Base-by-base conservation (phyloP, 2,329 filamentous ascomycete species). In the Ambrosiella cleistominuta region DNA sequence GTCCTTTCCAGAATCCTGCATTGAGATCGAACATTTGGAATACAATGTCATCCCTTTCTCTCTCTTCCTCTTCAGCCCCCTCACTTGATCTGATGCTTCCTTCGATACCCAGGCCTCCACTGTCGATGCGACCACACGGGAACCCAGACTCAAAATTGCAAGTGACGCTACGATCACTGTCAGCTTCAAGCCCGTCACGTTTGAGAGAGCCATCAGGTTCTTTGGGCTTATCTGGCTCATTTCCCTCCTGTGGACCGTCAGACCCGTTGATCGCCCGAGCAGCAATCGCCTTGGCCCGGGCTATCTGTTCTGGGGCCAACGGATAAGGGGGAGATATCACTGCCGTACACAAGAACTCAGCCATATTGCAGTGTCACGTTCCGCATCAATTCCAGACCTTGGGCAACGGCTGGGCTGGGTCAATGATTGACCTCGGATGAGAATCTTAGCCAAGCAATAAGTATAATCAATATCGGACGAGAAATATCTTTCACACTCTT, bases 341-440 rank as follows among this genome's bases (percentile, higher is more conserved):
- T 19, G 57, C 57, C 19, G 57, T 38, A 36, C 57, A 58, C 2
- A 58, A 19, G 51, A 58, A 54, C 50, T 58, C 57, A 7, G 57
- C 51, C 57, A 58, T 57, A 9, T 35, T 51, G 27, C n/a, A 11
- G 39, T 12, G n/a, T 42, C 11, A 12, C 39, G 11, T 42, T 42
- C n/a, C 27, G 27, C 27, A 27, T 27, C 27, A 27, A 27, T 27
- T 27, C 27, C 27, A 3, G 27, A 27, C 27, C 4, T 27, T 27
- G 27, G 27, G 27, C 4, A 27, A 27, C 4, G 27, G 27, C 27
- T 27, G 27, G 27, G 27, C 27, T 27, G 27, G 27, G 27, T 27
- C 27, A 27, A 27, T 27, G 27, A 27, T 27, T 27, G 27, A 5
- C 27, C 4, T 27, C 27, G 27, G 27, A 27, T 27, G 27, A 27